Percentiles rank a stretch among this genome's conserved stretches.
Evolutionary conservation across 2,329 filamentous ascomycete species (phyloP).

Genomic region (Plectosphaerella plurivora): DNA sequence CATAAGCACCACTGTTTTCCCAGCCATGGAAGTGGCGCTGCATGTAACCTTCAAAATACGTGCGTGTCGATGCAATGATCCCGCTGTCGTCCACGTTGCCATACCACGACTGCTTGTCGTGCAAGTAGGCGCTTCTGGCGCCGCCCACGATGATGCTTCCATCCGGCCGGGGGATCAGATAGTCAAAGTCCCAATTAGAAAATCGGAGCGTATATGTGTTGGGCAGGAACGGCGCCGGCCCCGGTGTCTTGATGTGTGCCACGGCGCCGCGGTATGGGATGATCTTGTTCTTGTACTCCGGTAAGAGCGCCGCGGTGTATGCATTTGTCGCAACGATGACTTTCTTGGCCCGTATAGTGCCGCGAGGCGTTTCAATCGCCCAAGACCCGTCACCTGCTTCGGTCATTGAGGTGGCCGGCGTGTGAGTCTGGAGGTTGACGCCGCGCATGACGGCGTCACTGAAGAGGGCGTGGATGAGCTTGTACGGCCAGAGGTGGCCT

Average conservation of each 20-base stretch:
- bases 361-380: slow-evolving; percentile 43
- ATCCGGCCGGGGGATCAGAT: slow-evolving; percentile 18
- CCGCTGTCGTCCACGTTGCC: slow-evolving; percentile 35
- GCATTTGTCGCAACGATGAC: slow-evolving; percentile 64
- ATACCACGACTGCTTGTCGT: slow-evolving; percentile 31
- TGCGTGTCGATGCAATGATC: slow-evolving; percentile 29
- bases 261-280: slow-evolving; percentile 52
- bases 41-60: slow-evolving; percentile 41
- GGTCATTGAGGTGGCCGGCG: slow-evolving; percentile 13
- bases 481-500: slow-evolving; percentile 25
- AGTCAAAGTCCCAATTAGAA: slow-evolving; percentile 16
- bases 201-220: slow-evolving; percentile 17
- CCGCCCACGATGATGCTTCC: slow-evolving; percentile 40
- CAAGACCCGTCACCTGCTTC: slow-evolving; percentile 8
- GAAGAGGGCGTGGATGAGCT: slow-evolving; percentile 21
- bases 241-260: slow-evolving; percentile 16
- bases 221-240: slow-evolving; percentile 8
- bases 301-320: slow-evolving; percentile 59
- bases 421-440: slow-evolving; percentile 20
- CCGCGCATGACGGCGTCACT: slow-evolving; percentile 12
- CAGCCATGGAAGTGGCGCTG: slow-evolving; percentile 38
- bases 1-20: slow-evolving; percentile 33
- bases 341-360: slow-evolving; percentile 44
- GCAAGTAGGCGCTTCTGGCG: slow-evolving; percentile 24
- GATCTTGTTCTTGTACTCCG: slow-evolving; percentile 55